These are phyloP conservation scores for Candida nonsorbophila DNA, from an alignment of 805 yeast genomes.

Conservation along the genomic window DNA sequence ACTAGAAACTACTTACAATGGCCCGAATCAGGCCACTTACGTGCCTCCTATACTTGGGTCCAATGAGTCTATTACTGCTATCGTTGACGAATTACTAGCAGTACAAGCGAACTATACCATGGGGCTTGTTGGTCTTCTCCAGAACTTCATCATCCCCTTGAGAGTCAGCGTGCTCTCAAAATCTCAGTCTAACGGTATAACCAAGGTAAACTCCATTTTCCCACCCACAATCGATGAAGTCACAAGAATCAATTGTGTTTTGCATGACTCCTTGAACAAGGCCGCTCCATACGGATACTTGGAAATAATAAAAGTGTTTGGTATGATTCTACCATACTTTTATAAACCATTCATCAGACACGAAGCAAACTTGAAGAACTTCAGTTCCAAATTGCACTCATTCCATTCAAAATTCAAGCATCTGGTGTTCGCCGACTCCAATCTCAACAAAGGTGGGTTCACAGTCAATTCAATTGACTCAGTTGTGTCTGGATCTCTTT, in stretches of 20 bases:
- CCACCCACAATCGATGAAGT: conserved; percentile 97
- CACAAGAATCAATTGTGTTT: conserved; percentile 81
- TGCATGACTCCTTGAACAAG: conserved; percentile 64
- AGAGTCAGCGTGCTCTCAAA: conserved; percentile 63
- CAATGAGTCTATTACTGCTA: conserved; percentile 37
- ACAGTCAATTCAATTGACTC: conserved; percentile 28
- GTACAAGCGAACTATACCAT: conserved; percentile 74
- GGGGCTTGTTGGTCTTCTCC: conserved; percentile 67
- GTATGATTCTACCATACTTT: conserved; percentile 80
- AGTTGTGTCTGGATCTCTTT: conserved; percentile 56
- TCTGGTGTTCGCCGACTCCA: conserved; percentile 21
- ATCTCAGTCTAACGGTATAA: conserved; percentile 49
- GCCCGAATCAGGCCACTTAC: conserved; percentile 40
- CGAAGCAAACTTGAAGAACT: conserved; percentile 81
- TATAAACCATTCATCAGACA: conserved; percentile 91
- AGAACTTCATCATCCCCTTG: conserved; percentile 72
- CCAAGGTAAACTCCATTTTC: conserved; percentile 69
- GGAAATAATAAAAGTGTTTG: conserved; percentile 77
- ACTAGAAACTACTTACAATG: conserved; percentile 62
- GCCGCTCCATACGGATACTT: conserved; percentile 67
- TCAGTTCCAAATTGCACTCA: conserved; percentile 47
- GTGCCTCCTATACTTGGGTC: conserved; percentile 10
- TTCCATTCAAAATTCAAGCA: conserved; percentile 23
- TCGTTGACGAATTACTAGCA: conserved; percentile 61
- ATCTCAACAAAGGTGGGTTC: conserved; percentile 24